Evolutionary conservation across 2,329 filamentous ascomycete species (phyloP).

Genomic region (Ophiostoma sp.): DNA sequence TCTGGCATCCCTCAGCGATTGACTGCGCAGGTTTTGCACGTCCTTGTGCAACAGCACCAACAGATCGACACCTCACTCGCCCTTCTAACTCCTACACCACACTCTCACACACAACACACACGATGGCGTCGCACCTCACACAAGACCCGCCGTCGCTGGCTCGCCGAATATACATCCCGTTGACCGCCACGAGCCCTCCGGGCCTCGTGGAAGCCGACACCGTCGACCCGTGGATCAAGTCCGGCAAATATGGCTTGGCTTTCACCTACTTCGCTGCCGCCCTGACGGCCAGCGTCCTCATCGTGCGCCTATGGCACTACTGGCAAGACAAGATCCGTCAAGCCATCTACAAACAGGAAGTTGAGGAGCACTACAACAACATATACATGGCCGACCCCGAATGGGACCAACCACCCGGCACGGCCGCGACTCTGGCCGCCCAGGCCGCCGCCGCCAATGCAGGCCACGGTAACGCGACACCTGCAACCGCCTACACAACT

Average conservation of each 20-base stretch:
- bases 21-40: not conserved
- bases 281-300: conserved; percentile 64
- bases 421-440: conserved; percentile 49
- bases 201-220: conserved; percentile 63
- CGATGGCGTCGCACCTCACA: conserved; percentile 15
- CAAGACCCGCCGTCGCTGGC: conserved; percentile 42
- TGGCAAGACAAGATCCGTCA: conserved; percentile 94
- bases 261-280: conserved; percentile 87
- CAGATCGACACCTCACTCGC: not conserved
- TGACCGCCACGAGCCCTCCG: conserved; percentile 60
- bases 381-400: conserved; percentile 54
- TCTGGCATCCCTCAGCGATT: conserved; percentile 26
- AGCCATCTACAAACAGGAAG: conserved; percentile 81
- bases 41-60: not conserved
- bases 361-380: conserved; percentile 63
- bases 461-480: conserved; percentile 5
- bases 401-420: conserved; percentile 46
- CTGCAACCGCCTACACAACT: conserved; percentile 27
- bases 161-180: conserved; percentile 61
- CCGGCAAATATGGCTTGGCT: conserved; percentile 81
- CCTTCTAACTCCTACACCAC: not conserved
- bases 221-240: conserved; percentile 75
- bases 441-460: conserved; percentile 18
- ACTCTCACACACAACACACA: not conserved
- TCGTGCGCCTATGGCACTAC: conserved; percentile 78